Base-by-base conservation (phyloP, 2,329 filamentous ascomycete species). In the Epichloe coenophiala region DNA sequence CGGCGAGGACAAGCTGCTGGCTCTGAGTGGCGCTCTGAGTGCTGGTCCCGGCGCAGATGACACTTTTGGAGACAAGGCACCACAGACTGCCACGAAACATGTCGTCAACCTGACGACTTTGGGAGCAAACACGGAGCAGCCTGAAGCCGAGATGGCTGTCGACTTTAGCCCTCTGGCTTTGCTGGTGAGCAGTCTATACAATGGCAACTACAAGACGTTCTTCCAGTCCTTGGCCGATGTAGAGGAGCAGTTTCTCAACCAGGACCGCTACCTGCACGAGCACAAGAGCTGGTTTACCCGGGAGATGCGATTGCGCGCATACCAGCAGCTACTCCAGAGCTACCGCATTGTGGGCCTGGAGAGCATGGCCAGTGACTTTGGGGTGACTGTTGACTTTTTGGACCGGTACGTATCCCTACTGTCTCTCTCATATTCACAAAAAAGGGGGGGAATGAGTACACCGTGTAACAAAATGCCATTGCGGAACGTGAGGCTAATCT, bases 331-430 rank as follows among this genome's bases (percentile, higher is more conserved):
- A 40, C 78, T 98, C 42, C 93, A 97, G 74, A 95, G 88, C 65
- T 98, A 98, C 72, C 85, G 91, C 45, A 88, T 98, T 11, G 93
- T 98, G 37, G 89, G 91, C n/a, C 76, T 98, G 57, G 85, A 88
- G 68, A 95, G 88, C 71, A 98, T 98, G 91, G 93, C 93, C 19
- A 86, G 82, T 57, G 91, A 95, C 67, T 98, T 98, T 72, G 93
- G 93, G 50, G 91, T 98, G 54, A 93, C 88, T 3, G 88, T 98
- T 15, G 91, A 97, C 67, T 98, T 91, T 91, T 75, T 98, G 57
- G 93, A 98, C 70, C 86, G 84, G 88, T 93, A 77, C 64, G 83
- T 71, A 19, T 5, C 40, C 21, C 17, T 2, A n/a, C 6, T 8
- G 23, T 7, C 23, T 12, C 42, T 13, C n/a, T 4, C 42, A 11